Base-by-base conservation (phyloP, 495 filamentous ascomycete species). In the Aspergillus baeticus region DNA sequence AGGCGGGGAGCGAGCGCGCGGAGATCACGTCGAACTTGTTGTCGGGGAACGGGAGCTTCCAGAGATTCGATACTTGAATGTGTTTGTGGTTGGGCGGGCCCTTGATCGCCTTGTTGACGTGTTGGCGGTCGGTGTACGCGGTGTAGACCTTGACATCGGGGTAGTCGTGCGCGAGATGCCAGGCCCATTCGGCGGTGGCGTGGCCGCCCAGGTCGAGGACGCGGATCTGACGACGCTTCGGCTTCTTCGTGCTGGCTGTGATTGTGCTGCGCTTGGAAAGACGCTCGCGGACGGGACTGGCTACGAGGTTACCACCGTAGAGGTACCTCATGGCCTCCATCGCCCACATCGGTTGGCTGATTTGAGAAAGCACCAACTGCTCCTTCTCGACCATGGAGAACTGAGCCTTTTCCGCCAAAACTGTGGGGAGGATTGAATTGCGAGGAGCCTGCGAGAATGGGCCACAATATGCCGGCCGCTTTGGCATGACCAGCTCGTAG, bases 11-110 rank as follows among this genome's bases (percentile, higher is more conserved):
- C 17, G 90, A 88, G n/a, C 93, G 91, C 4, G 92, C 89, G 5
- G 90, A 96, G 66, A 98, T 84, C 37, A 96, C 84, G 63, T 96
- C 92, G 64, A 98, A 98, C 70, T 95, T 87, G 61, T 87, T 84
- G 62, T 90, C 84, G 13, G 83, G 84, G 76, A 97, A 98, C 11
- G 94, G 94, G 0, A 98, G 82, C 54, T 83, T 81, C 77, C 86
- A 91, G 6, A 95, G 77, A 10, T 84, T 80, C 10, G 84, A 72
- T 5, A 96, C 88, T 23, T 84, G 82, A 15, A 95, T 81, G 52
- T 86, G 86, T 38, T 87, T 86, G 75, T 98, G 93, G 68, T 98
- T 98, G 29, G 81, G 72, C 0, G 95, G 94, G 13, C 93, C 92
- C 36, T 86, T 78, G 54, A 92, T 85, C 54, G 83, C 85, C 51